Evolutionary conservation across 805 yeast species (phyloP).

Genomic region (Spathaspora hagerdaliae): DNA sequence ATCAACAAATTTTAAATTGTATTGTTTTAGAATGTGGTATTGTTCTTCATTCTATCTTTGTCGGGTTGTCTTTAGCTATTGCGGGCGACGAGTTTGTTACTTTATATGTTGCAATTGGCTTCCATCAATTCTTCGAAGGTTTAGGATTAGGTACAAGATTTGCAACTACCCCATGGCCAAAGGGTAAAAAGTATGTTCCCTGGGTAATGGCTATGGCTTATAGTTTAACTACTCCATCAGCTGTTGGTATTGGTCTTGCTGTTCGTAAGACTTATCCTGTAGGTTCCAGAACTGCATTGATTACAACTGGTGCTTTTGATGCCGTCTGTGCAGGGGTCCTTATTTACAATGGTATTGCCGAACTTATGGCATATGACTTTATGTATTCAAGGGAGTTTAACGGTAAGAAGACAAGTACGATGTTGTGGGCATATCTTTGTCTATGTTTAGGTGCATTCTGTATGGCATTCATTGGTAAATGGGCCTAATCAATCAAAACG

Average conservation of each 20-base stretch:
- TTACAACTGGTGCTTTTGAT: slow-evolving; percentile 32
- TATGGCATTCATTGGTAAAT: slow-evolving; percentile 32
- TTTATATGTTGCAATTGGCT: slow-evolving; percentile 58
- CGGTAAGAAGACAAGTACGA: slow-evolving; percentile 10
- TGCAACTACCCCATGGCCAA: slow-evolving; percentile 31
- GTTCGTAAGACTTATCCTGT: slow-evolving; percentile 30
- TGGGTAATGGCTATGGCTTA: slow-evolving; percentile 29
- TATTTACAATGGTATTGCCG: slow-evolving; percentile 33
- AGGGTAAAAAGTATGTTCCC: slow-evolving; percentile 23
- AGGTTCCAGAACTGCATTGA: slow-evolving; percentile 27
- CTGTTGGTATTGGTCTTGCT: slow-evolving; percentile 35
- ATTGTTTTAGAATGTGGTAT: slow-evolving; percentile 70
- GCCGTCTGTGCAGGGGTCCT: slow-evolving; percentile 32
- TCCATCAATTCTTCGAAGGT: slow-evolving; percentile 81
- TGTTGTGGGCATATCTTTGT: slow-evolving; percentile 20
- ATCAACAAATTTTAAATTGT: slow-evolving; percentile 11
- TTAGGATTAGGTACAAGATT: slow-evolving; percentile 75
- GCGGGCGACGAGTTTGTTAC: slow-evolving; percentile 70
- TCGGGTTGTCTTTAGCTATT: slow-evolving; percentile 71
- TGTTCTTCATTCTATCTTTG: slow-evolving; percentile 73
- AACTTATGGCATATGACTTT: slow-evolving; percentile 38
- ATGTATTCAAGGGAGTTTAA: slow-evolving; percentile 27
- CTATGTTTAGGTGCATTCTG: slow-evolving; percentile 24
- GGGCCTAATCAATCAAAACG: slow-evolving; percentile 21
- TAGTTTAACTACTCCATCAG: slow-evolving; percentile 29